Evolutionary conservation across 176 grass and related monocot species (phyloP), one percentile per base, ranked within the genome.

Genomic region (Avena insularis): DNA sequence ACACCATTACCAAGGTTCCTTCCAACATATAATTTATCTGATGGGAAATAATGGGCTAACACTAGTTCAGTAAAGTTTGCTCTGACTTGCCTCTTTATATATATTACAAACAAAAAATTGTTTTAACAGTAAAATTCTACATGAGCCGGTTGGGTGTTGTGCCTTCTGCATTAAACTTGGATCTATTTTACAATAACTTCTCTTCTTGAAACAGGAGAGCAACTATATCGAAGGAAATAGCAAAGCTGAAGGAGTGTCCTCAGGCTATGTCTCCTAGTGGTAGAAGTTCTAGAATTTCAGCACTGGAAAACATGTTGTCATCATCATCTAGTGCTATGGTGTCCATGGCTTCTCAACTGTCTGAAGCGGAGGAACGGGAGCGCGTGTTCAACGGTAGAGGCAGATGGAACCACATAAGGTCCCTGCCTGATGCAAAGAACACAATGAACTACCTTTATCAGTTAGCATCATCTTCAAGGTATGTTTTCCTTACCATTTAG

Each of bases 261-360:
- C 92, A 99, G 78, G 87, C 87, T 83, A 99, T 99, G 97, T 99
- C 94, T 74, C 97, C 97, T 84, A 99, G 97, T 25, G 94, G 94
- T 38, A 85, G 97, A 78, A 96, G 92, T 86, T 94, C 93, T 55
- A 94, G 97, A 88, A 99, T 99, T 79, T 92, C 90, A 29, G 97
- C 97, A 77, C 86, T 99, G 50, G 97, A 99, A 85, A 99, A 91
- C 78, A 99, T 99, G 97, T 19, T 99, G 62, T 71, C 87, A 48
- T 88, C 97, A 36, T 96, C 97, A 59, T 99, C 97, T 74, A 93
- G 90, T 50, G 72, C 94, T 55, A 79, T 99, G 63, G 92, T 96
- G 13, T 91, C 90, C 14, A 99, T 99, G 92, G 94, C 94, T 9
- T 94, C 97, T 50, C 97, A 99, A 82, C 79, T 99, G 36, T 96